Base-by-base conservation (phyloP, 257 asterid genomes). In the Primulina tabacum region DNA sequence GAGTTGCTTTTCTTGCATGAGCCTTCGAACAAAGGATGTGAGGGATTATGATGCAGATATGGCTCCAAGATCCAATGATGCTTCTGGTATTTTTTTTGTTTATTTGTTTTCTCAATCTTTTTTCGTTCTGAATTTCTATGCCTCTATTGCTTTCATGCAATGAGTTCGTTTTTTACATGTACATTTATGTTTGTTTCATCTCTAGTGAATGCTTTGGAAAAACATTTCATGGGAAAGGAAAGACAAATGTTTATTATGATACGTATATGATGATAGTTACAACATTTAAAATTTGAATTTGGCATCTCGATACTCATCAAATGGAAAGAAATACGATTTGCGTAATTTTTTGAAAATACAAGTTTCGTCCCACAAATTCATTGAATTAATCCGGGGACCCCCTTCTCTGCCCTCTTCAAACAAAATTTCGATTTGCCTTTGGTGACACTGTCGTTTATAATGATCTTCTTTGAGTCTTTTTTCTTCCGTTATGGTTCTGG, bases 1-100 rank as follows among this genome's bases (percentile, higher is more conserved):
- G 98, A 82, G 88, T 34, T 92, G 98, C 37, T 92, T 92, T 79
- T 75, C 90, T 83, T 89, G 96, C 81, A 80, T 86, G 43, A 81
- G 75, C 34, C 84, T 81, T 73, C 75, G 76, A 65, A 81, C 50
- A n/a, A 86, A 86, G 82, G 81, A 84, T 80, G 85, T 68, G 40
- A 80, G 82, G 72, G 90, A 84, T 65, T 84, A 72, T 80, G 88
- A 83, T 71, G 95, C 80, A 62, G 86, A 83, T 35, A 56, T 80
- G 68, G 65, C 71, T 66, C 83, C 84, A 40, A 80, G 86, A 81
- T 81, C 86, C 32, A 38, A n/a, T 53, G 74, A 73, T 68, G 75
- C 81, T 57, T 62, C 83, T 74, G 98, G 98, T 88, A 50, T 9
- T 0, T 14, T 69, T 32, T 30, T 35, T 18, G 55, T 18, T 3